These are phyloP conservation scores for Colletotrichum endophyticum DNA, from an alignment of 2,329 filamentous ascomycete species.

Conservation along the genomic window DNA sequence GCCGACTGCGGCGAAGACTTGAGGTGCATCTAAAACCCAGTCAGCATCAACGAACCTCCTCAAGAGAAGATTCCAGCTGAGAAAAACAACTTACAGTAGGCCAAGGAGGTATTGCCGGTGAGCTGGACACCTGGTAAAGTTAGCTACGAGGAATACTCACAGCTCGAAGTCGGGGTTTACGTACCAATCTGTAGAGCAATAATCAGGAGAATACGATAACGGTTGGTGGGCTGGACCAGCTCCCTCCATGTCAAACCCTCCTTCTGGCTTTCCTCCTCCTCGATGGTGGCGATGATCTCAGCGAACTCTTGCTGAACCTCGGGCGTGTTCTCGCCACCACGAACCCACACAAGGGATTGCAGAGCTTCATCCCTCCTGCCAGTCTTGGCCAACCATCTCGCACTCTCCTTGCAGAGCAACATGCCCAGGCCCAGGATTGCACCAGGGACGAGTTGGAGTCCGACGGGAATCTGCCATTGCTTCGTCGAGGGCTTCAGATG, in stretches of 20 bases:
- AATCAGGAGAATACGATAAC: constrained; percentile 51
- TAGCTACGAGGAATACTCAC: too few species aligned
- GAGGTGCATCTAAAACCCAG: too few species aligned
- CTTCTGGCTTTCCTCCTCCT: constrained; percentile 48
- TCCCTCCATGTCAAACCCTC: constrained; percentile 52
- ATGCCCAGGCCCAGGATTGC: constrained; percentile 52
- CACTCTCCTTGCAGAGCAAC: constrained; percentile 52
- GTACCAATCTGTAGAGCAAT: constrained; percentile 53
- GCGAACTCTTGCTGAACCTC: constrained; percentile 41
- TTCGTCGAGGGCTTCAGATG: constrained; percentile 39
- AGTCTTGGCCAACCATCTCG: constrained; percentile 50
- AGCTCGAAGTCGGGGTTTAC: too few species aligned
- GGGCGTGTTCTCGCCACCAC: constrained; percentile 44
- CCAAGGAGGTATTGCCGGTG: constrained; percentile 55
- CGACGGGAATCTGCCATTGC: constrained; percentile 57
- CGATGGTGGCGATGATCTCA: constrained; percentile 49
- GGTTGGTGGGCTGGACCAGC: constrained; percentile 48
- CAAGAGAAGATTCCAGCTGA: too few species aligned
- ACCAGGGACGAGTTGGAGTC: constrained; percentile 51
- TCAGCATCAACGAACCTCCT: too few species aligned
- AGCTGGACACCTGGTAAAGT: constrained; percentile 40
- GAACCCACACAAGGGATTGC: constrained; percentile 54
- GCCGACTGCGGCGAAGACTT: constrained; percentile 55
- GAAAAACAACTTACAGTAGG: constrained; percentile 55
- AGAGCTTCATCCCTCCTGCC: constrained; percentile 50